phyloP scores from a whole-genome alignment of 2,329 filamentous ascomycete species.

The Colletotrichum zoysiae region DNA sequence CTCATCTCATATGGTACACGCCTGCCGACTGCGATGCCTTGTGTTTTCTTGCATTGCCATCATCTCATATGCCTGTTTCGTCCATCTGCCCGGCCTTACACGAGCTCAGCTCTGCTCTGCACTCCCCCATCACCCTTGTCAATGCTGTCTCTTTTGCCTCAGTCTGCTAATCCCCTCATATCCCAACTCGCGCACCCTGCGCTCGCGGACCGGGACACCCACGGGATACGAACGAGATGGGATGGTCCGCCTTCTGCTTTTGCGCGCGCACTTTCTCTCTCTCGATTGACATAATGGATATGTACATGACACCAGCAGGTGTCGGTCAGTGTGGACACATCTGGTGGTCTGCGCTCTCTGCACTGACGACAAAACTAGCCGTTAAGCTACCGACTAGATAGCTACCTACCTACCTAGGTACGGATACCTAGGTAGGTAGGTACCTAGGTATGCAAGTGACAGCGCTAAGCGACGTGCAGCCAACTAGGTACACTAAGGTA shows the following conservation, averaged over 20 bases:
- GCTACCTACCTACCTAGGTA: too few species aligned
- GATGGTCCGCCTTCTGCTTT: neutral
- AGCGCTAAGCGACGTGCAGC: constrained; percentile 33
- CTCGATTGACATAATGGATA: neutral
- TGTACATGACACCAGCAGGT: constrained; percentile 33
- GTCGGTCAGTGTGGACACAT: constrained; percentile 24
- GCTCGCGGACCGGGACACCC: constrained; percentile 7
- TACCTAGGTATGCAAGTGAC: constrained; percentile 42
- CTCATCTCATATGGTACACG: constrained; percentile 7
- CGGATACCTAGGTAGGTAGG: too few species aligned
- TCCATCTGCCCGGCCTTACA: constrained; percentile 10
- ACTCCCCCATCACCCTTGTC: constrained; percentile 13
- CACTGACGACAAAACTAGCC: constrained; percentile 27
- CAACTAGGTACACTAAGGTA: neutral
- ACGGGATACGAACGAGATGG: neutral
- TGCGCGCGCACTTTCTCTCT: neutral
- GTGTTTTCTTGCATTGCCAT: constrained; percentile 12
- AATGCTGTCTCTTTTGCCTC: neutral
- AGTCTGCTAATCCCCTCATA: constrained; percentile 5
- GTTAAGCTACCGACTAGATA: constrained; percentile 32
- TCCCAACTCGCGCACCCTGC: neutral
- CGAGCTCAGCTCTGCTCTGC: constrained; percentile 22
- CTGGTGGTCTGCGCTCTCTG: constrained; percentile 26
- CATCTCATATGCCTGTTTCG: neutral
- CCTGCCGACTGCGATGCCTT: constrained; percentile 8